Evolutionary conservation across 2,329 filamentous ascomycete species (phyloP), one percentile per base, ranked within the genome.

Genomic region (Ceratocystis colombiana): DNA sequence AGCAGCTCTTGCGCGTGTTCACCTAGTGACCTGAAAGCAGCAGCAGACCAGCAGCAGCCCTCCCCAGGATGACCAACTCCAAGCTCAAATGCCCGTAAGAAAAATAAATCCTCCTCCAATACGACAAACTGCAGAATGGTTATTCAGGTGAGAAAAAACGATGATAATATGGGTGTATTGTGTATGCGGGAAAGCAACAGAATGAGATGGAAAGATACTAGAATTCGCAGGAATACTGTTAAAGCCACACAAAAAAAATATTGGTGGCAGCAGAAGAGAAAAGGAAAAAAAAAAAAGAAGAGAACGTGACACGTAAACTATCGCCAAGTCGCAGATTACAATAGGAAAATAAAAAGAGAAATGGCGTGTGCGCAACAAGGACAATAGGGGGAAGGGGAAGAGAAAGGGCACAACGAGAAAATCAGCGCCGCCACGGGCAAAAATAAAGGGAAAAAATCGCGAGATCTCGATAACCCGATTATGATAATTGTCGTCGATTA

Each of bases 251-350:
- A 22, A 22, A 57, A 17, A 8, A n/a, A 20, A 50, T 50, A 25
- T n/a, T 5, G n/a, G 48, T 5, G 48, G 48, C 22, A n/a, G 17
- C 48, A 20, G n/a, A 25, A 46, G 37, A 20, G 41, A 37, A 6
- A 53, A 25, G 28, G 48, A 22, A 22, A 22, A 12, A 25, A 20
- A 20, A 20, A 53, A 53, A 22, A 12, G 20, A 50, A 50, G 22
- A 50, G 22, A 20, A 48, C 17, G 48, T 50, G 48, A 20, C 48
- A 50, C 48, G 57, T 48, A 62, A 41, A 30, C 62, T 65, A 68
- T 67, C 69, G 69, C 68, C 66, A 48, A 67, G 65, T 30, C 17
- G 46, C 45, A 44, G 45, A 80, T 80, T 80, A 77, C 78, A 76
- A 72, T 75, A 75, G 72, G 70, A 72, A 72, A 71, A 70, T 72